Conservation (phyloP, 164 flowering plant genomes). For the Vitis riparia region DNA sequence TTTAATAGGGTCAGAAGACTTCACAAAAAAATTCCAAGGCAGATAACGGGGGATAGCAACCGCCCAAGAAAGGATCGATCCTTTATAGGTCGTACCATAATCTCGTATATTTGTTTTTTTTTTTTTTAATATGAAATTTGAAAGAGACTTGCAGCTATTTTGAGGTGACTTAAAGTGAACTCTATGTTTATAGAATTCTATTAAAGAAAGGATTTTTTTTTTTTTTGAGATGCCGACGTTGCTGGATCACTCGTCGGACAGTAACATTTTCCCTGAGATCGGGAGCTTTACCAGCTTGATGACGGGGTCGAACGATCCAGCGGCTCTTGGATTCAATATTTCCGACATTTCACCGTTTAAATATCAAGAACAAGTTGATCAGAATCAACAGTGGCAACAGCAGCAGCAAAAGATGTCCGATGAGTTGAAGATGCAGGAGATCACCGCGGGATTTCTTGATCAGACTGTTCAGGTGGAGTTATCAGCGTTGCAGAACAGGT, state of each 20-base stretch:
- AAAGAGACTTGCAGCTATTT: no score
- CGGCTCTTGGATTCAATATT: constrained; percentile 25
- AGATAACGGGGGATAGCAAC: no score
- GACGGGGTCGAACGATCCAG: constrained; percentile 34
- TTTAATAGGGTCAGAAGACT: no score
- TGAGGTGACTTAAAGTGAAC: no score
- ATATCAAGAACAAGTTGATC: constrained; percentile 15
- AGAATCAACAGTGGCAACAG: constrained; percentile 16
- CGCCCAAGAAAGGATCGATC: no score
- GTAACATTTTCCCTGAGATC: constrained; percentile 40
- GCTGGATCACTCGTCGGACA: constrained; percentile 19
- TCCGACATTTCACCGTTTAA: constrained; percentile 25
- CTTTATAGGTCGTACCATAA: no score
- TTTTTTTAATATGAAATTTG: no score
- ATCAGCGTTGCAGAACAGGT: constrained; percentile 25
- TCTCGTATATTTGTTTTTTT: no score
- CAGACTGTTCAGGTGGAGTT: constrained; percentile 37
- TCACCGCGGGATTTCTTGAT: constrained; percentile 33
- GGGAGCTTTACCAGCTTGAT: constrained; percentile 60
- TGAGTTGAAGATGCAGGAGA: constrained; percentile 35
- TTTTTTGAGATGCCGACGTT: constrained; percentile 15
- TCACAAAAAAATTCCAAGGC: no score
- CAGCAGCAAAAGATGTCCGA: constrained; percentile 19
- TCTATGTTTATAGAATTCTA: no score
- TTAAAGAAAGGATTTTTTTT: no score